Conservation (phyloP, 2,329 filamentous ascomycete genomes). For the Aspergillus piperis region DNA sequence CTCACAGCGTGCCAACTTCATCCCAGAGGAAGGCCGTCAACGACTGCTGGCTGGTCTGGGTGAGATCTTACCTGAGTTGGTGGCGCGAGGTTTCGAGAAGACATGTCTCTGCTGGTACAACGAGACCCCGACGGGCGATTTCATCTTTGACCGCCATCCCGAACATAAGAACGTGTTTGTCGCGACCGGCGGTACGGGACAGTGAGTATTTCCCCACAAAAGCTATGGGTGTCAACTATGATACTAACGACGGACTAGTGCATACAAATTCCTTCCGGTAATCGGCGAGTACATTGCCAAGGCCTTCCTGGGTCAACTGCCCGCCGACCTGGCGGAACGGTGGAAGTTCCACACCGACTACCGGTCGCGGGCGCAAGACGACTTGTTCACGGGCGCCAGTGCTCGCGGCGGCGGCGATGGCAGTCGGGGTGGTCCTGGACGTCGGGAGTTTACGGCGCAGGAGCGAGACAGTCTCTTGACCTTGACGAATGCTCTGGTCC, state of each 20-base stretch:
- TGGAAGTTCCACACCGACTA: conserved; percentile 48
- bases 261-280: conserved; percentile 64
- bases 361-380: conserved; percentile 16
- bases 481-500: background rate
- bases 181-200: conserved; percentile 32
- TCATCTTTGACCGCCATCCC: conserved; percentile 68
- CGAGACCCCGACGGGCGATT: conserved; percentile 68
- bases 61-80: conserved; percentile 60
- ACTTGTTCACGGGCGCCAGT: conserved; percentile 27
- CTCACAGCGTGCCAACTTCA: conserved; percentile 31
- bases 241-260: conserved; percentile 34
- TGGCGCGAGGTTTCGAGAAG: conserved; percentile 58
- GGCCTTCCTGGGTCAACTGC: conserved; percentile 49
- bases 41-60: conserved; percentile 60
- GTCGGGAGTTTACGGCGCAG: conserved; percentile 26
- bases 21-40: conserved; percentile 55
- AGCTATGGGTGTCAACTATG: fast-evolving
- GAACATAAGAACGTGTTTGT: conserved; percentile 45
- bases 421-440: conserved; percentile 34
- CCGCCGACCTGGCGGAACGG: conserved; percentile 60
- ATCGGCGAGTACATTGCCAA: conserved; percentile 64
- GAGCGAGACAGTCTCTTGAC: conserved; percentile 12
- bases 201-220: conserved; percentile 22
- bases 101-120: conserved; percentile 71
- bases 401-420: conserved; percentile 36